These are phyloP conservation scores for Fulvia fulva DNA, from an alignment of 2,329 filamentous ascomycete genomes.

Conservation along the genomic window DNA sequence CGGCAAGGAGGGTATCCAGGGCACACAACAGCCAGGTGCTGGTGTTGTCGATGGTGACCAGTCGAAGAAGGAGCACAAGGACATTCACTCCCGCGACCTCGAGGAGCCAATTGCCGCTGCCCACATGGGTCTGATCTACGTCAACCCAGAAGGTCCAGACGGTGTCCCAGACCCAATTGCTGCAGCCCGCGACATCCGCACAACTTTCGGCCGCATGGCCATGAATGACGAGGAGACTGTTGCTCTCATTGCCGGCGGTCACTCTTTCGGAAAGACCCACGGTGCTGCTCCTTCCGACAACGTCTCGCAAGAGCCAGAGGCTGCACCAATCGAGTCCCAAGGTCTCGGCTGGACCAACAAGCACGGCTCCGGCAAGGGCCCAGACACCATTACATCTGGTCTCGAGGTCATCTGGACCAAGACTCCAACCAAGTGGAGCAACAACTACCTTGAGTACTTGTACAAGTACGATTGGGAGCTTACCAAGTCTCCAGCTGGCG, in stretches of 20 bases:
- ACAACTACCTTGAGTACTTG: constrained; percentile 69
- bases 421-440: constrained; percentile 72
- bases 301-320: constrained; percentile 65
- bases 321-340: constrained; percentile 59
- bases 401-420: constrained; percentile 77
- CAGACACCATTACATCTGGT: constrained; percentile 69
- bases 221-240: constrained; percentile 83
- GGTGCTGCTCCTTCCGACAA: constrained; percentile 63
- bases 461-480: constrained; percentile 77
- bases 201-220: constrained; percentile 73
- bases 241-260: constrained; percentile 72
- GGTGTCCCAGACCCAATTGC: constrained; percentile 66
- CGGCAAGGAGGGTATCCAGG: constrained; percentile 45
- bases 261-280: constrained; percentile 78
- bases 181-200: constrained; percentile 67
- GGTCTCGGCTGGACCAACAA: constrained; percentile 70
- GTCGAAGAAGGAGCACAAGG: constrained; percentile 41
- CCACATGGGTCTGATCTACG: constrained; percentile 77
- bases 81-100: constrained; percentile 57
- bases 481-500: constrained; percentile 70
- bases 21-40: constrained; percentile 22
- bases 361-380: constrained; percentile 62
- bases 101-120: constrained; percentile 65
- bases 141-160: constrained; percentile 75
- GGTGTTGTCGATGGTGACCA: constrained; percentile 44